Base-by-base conservation (phyloP, 2,329 filamentous ascomycete species). In the Neurospora sp. region DNA sequence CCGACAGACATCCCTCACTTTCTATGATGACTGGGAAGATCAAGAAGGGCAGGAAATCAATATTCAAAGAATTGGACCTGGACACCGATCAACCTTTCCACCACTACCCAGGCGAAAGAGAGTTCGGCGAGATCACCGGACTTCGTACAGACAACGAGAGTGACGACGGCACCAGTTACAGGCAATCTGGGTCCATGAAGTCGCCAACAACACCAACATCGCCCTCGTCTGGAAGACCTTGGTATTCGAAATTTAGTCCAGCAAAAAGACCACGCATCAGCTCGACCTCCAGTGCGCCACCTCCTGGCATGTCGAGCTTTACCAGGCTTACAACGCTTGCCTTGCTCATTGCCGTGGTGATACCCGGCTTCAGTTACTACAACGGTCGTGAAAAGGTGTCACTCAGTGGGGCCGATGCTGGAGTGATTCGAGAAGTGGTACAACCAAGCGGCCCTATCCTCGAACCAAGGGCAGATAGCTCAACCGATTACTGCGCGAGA, bases 401-500 rank as follows among this genome's bases (percentile, higher is more conserved):
- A 42, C 75, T 80, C n/a, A 80, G 76, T 73, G 82, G 82, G 38
- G 85, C 81, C 67, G 82, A 83, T 70, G 85, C 85, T 3, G 83
- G 83, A n/a, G 77, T 83, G 17, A 81, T 73, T 52, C 52, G 67
- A 9, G 28, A 70, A 17, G 68, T 38, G 38, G 42, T 68, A 5
- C 43, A 70, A 42, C 69, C 42, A 8, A 42, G 66, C 23, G 71
- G 71, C 5, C 73, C 78, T 38, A 74, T 79, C 8, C 77, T 83
- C 46, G 77, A 80, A 69, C 77, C 78, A 66, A 81, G 84, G 68
- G 79, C 80, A 36, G 76, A 83, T 71, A 87, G 82, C 72, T 80
- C 84, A 2, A 87, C 85, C 2, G 81, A 86, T 73, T 82, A 89
- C 15, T 92, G 90, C 76, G 84, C 85, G 69, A 81, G 90, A 77